phyloP scores from a whole-genome alignment of 2,329 filamentous ascomycete species.

The Colletotrichum phormii region DNA sequence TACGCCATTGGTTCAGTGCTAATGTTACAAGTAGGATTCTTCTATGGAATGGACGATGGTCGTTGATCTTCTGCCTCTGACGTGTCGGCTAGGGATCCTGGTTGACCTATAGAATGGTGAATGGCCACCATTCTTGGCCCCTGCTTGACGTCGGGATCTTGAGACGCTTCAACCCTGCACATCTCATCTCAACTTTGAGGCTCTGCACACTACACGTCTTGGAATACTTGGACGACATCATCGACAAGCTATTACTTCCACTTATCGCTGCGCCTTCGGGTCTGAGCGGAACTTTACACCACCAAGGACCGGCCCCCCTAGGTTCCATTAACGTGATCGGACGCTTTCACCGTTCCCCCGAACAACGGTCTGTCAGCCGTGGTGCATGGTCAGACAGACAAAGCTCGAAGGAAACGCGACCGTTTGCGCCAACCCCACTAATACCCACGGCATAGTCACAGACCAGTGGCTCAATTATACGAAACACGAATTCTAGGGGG shows the following conservation, averaged over 20 bases:
- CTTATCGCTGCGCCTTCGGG: not conserved
- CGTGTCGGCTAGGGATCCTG: not conserved
- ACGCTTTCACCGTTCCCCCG: not conserved
- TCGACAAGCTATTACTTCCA: not conserved
- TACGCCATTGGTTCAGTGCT: not conserved
- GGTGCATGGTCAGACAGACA: slow-evolving; percentile 3
- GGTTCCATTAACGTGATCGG: not conserved
- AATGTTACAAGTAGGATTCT: not conserved
- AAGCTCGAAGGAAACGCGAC: slow-evolving; percentile 12
- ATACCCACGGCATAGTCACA: not conserved
- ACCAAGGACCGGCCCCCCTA: not conserved
- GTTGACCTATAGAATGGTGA: not conserved
- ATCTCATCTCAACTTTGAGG: not conserved
- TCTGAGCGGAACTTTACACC: not conserved
- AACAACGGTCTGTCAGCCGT: not conserved
- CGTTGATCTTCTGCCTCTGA: too few species aligned
- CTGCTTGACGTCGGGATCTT: not conserved
- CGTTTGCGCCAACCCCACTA: not conserved
- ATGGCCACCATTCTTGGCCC: not conserved
- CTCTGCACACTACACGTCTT: not conserved
- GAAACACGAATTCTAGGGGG: not conserved
- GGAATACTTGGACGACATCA: not conserved
- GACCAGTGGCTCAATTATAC: slow-evolving; percentile 24
- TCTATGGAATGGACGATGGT: not conserved
- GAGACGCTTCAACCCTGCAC: not conserved